phyloP scores from a whole-genome alignment of 2,329 filamentous ascomycete species.

The Xylaria polymorpha region DNA sequence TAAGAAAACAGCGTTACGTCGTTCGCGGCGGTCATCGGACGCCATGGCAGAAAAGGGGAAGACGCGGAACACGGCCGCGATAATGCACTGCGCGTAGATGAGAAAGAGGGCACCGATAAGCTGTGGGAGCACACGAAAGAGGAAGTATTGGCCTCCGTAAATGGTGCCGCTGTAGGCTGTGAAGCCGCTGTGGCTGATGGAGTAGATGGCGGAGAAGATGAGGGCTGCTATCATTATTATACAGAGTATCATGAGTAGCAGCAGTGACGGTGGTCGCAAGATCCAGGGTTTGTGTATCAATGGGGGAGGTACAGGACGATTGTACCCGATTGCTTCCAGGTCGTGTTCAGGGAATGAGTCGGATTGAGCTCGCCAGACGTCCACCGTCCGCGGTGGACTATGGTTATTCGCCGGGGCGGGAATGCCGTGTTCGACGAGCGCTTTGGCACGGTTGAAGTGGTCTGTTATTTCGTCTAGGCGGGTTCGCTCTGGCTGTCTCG shows the following conservation, averaged over 20 bases:
- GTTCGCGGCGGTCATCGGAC: slow-evolving; percentile 67
- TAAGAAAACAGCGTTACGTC: slow-evolving; percentile 74
- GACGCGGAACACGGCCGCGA: slow-evolving; percentile 78
- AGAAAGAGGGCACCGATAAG: slow-evolving; percentile 77
- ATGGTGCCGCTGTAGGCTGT: slow-evolving; percentile 73
- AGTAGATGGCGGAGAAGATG: slow-evolving; percentile 78
- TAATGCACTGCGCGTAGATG: slow-evolving; percentile 80
- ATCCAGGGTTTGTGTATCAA: slow-evolving; percentile 79
- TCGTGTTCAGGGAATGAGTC: slow-evolving; percentile 48
- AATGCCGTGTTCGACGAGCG: slow-evolving; percentile 22
- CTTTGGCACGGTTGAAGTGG: slow-evolving; percentile 24
- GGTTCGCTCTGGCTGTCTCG: background rate
- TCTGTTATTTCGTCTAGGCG: slow-evolving; percentile 30
- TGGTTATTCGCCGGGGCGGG: slow-evolving; percentile 22
- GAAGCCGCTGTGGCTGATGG: slow-evolving; percentile 71
- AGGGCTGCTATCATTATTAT: slow-evolving; percentile 77
- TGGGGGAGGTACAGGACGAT: slow-evolving; percentile 54
- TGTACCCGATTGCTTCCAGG: slow-evolving; percentile 51
- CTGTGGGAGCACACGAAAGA: slow-evolving; percentile 87
- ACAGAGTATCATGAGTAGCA: slow-evolving; percentile 69
- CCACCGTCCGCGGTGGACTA: slow-evolving; percentile 46
- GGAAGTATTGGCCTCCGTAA: slow-evolving; percentile 80
- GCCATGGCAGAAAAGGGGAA: slow-evolving; percentile 84
- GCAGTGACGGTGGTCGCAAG: slow-evolving; percentile 74
- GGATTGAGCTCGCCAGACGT: slow-evolving; percentile 47